Evolutionary conservation across 768 basidiomycete genomes (phyloP), one percentile per base, ranked within the genome.

Genomic region (Suillus luteus): DNA sequence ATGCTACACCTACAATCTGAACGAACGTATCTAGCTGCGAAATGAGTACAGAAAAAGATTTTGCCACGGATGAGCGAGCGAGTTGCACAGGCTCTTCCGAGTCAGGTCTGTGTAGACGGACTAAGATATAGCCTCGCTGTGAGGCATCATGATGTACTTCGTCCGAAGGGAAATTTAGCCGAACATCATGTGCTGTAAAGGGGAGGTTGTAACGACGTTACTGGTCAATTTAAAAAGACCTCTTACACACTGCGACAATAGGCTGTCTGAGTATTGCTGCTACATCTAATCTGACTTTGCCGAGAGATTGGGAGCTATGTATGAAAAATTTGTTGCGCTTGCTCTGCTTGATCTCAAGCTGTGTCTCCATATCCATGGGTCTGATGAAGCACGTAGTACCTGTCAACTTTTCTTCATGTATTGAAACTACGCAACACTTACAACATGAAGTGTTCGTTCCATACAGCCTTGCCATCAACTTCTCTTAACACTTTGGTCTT

Each of bases 21-120:
- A 76, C 69, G 31, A 76, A 74, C 17, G 54, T 55, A 19, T 75
- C 75, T 24, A 75, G 62, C 37, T 67, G 73, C 3, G 27, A 1
- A 5, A 75, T 62, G 8, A 75, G 65, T 19, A 68, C 68, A 0
- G 67, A 66, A 48, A 75, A 63, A 57, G 67, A 74, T 6, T 44
- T 51, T 37, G 62, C 63, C 3, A 72, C 17, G 10, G 64, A 60
- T 15, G 17, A 31, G 0, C 10, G 67, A 24, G 10, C 65, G 6
- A 37, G 27, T 11, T 65, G 55, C 4, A 49, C 35, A 17, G 55
- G 41, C n/a, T 63, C 67, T 11, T 1, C 31, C 31, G 3, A 31
- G 31, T 31, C 57, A 41, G 58, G 61, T 1, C 54, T 65, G 38
- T 73, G 67, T 38, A 74, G 22, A 19, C 65, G 69, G 54, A 74